Conservation (phyloP, 2,329 filamentous ascomycete genomes). For the Penicillium decumbens region DNA sequence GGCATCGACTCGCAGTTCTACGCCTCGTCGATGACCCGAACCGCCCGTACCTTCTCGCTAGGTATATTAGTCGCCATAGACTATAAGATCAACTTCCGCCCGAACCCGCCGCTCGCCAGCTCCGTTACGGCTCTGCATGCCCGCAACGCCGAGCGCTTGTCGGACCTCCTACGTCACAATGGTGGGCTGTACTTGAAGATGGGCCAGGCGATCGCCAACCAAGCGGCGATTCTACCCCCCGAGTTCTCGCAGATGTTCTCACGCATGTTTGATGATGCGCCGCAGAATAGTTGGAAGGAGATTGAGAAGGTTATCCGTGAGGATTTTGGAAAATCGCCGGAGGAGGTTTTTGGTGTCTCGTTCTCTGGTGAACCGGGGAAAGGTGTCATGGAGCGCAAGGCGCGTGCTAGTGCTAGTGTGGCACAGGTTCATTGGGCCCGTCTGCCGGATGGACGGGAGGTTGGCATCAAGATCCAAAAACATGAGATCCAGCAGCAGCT, state of each 20-base stretch:
- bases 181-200: conserved; percentile 96
- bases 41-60: conserved; percentile 71
- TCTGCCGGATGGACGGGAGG: conserved; percentile 78
- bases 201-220: conserved; percentile 97
- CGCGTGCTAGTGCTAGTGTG: conserved; percentile 75
- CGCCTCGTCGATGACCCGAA: conserved; percentile 72
- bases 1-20: conserved; percentile 69
- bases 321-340: conserved; percentile 78
- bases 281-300: conserved; percentile 82
- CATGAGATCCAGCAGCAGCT: conserved; percentile 87
- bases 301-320: conserved; percentile 79
- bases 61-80: conserved; percentile 79
- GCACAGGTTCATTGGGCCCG: conserved; percentile 96
- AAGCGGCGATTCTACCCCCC: conserved; percentile 85
- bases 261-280: conserved; percentile 95
- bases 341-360: conserved; percentile 89
- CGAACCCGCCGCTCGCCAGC: conserved; percentile 67
- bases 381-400: conserved; percentile 67
- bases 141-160: conserved; percentile 78
- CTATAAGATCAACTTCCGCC: conserved; percentile 94
- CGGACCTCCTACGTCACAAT: conserved; percentile 75
- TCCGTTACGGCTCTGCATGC: conserved; percentile 73
- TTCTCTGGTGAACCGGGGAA: conserved; percentile 63
- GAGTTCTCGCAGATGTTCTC: conserved; percentile 96
- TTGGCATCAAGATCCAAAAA: conserved; percentile 96